Base-by-base conservation (phyloP, 2,329 filamentous ascomycete genomes). In the Diaporthe helianthi region DNA sequence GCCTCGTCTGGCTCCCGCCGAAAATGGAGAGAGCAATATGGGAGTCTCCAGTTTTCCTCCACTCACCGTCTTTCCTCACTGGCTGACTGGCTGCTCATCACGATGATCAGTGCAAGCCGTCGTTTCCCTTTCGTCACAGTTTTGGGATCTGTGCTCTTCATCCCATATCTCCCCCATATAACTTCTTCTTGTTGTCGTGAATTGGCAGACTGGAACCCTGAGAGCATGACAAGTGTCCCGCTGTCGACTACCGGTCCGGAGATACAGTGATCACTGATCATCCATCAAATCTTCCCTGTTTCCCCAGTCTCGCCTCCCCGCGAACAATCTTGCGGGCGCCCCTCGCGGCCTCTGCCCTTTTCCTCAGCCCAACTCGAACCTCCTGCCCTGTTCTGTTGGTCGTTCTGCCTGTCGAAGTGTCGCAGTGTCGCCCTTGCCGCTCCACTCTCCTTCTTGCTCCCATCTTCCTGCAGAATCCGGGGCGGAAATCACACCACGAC, bases 11-110 rank as follows among this genome's bases (percentile, higher is more conserved):
- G 54, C 60, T 69, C 41, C 58, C 49, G 60, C 67, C 58, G 60
- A 44, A 44, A 51, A n/a, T 69, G 64, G 67, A 47, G 47, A 61
- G 41, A 41, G 58, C 60, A 55, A 51, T 19, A 44, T 68, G 46
- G 17, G 54, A 47, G 52, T 58, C 13, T 63, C 69, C 69, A 68
- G 47, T 67, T 65, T 70, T 69, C 31, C 46, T 29, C 54, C 46
- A 36, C 69, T 64, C 69, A 63, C 69, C 63, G 69, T 70, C 52
- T 68, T 65, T 65, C 55, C 66, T 65, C 60, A 70, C 60, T 68
- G 69, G 69, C 24, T 65, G 65, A 70, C 60, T 68, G 69, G 69
- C 24, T 65, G 65, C n/a, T 36, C 51, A 41, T 41, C 67, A 70
- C 46, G 58, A 67, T 63, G 46, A 54, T 53, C 44, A 36, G 44